Base-by-base conservation (phyloP, 495 filamentous ascomycete species). In the Podospora anserina region DNA sequence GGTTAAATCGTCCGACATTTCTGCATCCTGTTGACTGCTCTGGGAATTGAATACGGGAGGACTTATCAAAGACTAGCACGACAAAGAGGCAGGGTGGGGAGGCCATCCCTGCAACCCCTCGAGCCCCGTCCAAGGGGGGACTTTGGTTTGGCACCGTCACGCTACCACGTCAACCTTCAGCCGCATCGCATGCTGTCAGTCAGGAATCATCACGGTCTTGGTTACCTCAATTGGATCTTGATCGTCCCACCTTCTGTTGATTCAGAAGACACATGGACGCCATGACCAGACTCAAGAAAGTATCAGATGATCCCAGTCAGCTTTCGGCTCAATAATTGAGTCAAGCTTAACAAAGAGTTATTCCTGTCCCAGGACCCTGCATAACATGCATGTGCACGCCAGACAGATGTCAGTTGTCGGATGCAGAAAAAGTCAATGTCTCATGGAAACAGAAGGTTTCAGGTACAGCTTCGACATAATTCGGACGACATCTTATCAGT, bases 1-100 rank as follows among this genome's bases (percentile, higher is more conserved):
- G 5, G 61, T 56, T 11, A 61, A 65, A 69, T 65, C 56, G 57
- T 65, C 44, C 63, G 56, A 69, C 49, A 3, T 49, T n/a, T 3
- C 26, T 19, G 55, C 34, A 32, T 30, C 54, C 26, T 44, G 4
- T 39, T 20, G 9, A 16, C 28, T 6, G 30, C n/a, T 57, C 60
- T 39, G 61, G 60, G 28, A 68, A 68, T 67, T 67, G 15, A 49
- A 49, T 49, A 49, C 39, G 39, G 39, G 39, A 11, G 39, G 13
- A 49, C 30, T 49, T 49, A 49, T 49, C 39, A 49, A 67, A 53
- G 23, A 32, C 65, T 20, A 61, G 15, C 56, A 20, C 5, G 23
- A 23, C 15, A 23, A 28, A 61, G 15, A 61, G 28, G 58, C 20
- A 61, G 4, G 39, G 39, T 49, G 39, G 39, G 39, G 39, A 49